Conservation (phyloP, 1,284 basidiomycete genomes). For the Puccinia horiana region DNA sequence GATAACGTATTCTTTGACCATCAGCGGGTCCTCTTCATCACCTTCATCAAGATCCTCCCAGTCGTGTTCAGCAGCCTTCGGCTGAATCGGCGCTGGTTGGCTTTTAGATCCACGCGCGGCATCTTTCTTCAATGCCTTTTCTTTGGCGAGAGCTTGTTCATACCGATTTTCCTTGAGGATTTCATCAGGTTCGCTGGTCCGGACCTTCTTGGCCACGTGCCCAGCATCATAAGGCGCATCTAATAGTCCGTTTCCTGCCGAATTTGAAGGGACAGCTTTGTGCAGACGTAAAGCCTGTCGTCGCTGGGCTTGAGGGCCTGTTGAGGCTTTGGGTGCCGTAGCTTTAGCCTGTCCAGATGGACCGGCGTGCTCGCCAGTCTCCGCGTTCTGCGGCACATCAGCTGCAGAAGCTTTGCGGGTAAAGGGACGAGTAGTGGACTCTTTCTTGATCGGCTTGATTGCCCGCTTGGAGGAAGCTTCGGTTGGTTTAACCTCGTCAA, state of each 20-base stretch:
- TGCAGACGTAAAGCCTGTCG: neutral
- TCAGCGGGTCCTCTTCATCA: conserved; percentile 89
- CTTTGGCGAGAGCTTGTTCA: neutral
- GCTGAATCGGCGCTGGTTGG: neutral
- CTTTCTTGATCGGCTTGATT: conserved; percentile 43
- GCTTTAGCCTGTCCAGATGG: neutral
- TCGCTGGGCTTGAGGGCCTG: neutral
- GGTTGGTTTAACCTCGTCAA: conserved; percentile 33
- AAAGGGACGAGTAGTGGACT: neutral
- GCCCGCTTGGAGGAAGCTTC: conserved; percentile 14
- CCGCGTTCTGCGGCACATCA: neutral
- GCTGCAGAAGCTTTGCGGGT: neutral
- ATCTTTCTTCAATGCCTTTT: neutral
- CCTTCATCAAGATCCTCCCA: conserved; percentile 89
- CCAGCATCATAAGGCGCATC: conserved; percentile 23
- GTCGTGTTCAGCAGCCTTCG: conserved; percentile 59
- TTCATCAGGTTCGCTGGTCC: conserved; percentile 46
- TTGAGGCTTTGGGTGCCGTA: neutral
- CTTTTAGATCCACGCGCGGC: neutral
- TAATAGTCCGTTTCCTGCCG: neutral
- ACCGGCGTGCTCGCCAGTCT: neutral
- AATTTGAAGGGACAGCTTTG: neutral
- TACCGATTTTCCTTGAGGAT: conserved; percentile 23
- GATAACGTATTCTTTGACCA: conserved; percentile 93
- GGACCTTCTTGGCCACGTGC: conserved; percentile 20